Evolutionary conservation across 2,329 filamentous ascomycete species (phyloP).

Genomic region (Botrytis squamosa): DNA sequence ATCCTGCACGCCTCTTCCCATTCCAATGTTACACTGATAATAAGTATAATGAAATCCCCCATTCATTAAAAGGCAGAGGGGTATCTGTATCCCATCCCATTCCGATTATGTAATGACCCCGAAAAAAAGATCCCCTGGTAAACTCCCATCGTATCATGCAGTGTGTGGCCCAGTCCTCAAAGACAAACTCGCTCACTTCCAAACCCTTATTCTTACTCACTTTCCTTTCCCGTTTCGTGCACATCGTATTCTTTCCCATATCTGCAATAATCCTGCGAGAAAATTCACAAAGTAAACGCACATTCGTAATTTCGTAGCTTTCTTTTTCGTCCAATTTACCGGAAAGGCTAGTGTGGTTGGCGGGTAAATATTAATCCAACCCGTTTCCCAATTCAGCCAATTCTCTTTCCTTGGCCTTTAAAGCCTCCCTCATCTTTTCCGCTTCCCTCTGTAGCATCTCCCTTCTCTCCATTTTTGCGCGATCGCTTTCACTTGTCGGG

Average conservation of each 20-base stretch:
- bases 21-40: constrained; percentile 8
- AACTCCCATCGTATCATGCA: constrained; percentile 7
- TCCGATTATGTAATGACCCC: constrained; percentile 10
- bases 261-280: background rate
- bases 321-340: background rate
- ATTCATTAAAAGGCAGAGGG: constrained; percentile 6
- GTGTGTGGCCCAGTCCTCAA: background rate
- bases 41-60: background rate
- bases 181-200: background rate
- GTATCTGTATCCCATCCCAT: constrained; percentile 12
- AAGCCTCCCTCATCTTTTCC: constrained; percentile 60
- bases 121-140: background rate
- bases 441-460: constrained; percentile 69
- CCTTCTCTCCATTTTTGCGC: constrained; percentile 59
- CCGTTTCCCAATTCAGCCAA: constrained; percentile 33
- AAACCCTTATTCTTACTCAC: background rate
- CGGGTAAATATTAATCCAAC: constrained; percentile 13
- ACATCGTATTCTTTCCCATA: background rate
- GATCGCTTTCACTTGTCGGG: constrained; percentile 47
- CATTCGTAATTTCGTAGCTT: constrained; percentile 17
- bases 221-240: background rate
- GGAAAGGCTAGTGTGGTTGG: background rate
- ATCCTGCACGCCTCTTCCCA: constrained; percentile 11
- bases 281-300: background rate
- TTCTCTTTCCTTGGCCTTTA: constrained; percentile 38